These are phyloP conservation scores for Colletotrichum graminicola DNA, from an alignment of 2,329 filamentous ascomycete species.

Conservation along the genomic window DNA sequence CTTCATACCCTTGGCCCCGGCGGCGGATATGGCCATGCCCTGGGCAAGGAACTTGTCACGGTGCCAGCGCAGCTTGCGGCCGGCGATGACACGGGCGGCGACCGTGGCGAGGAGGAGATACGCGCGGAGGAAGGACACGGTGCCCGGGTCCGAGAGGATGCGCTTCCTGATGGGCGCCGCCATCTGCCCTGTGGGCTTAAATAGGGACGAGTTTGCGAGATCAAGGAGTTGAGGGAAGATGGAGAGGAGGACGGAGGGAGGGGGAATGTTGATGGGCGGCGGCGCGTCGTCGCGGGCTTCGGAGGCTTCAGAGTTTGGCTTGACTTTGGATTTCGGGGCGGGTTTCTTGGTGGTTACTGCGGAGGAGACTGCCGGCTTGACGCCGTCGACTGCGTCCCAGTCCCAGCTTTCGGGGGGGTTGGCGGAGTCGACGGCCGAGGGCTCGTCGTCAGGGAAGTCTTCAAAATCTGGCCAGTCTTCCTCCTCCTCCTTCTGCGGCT, in stretches of 20 bases:
- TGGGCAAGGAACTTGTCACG: conserved; percentile 87
- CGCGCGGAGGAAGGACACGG: conserved; percentile 72
- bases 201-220: conserved; percentile 72
- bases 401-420: conserved; percentile 57
- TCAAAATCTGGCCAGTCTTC: conserved; percentile 67
- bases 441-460: conserved; percentile 52
- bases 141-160: conserved; percentile 72
- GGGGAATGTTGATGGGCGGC: conserved; percentile 89
- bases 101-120: conserved; percentile 75
- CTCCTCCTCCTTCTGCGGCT: conserved; percentile 47
- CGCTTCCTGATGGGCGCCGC: conserved; percentile 68
- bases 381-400: conserved; percentile 60
- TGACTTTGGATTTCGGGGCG: conserved; percentile 1
- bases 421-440: conserved; percentile 41
- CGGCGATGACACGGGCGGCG: conserved; percentile 84
- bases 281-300: conserved; percentile 52
- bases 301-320: neutral
- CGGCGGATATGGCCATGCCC: conserved; percentile 87
- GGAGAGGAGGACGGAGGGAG: conserved; percentile 84
- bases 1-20: conserved; percentile 89
- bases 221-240: conserved; percentile 79
- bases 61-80: conserved; percentile 90
- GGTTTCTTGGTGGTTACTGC: conserved; percentile 9
- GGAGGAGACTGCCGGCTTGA: conserved; percentile 40
- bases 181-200: conserved; percentile 72